Base-by-base conservation (phyloP, 331 rosid species). In the Malus hybrid region DNA sequence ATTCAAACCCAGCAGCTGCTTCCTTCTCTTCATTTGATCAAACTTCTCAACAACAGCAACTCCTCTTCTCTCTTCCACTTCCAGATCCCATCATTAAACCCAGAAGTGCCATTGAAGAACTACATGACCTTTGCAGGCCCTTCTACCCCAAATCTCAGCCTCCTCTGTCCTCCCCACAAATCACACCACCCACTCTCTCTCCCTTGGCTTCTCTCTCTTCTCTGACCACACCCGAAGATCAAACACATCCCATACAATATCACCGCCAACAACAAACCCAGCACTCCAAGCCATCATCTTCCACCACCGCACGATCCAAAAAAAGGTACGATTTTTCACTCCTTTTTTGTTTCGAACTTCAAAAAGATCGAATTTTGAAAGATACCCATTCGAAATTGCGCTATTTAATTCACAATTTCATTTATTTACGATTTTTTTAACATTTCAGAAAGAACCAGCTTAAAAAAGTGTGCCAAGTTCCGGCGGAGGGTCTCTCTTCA, bases 121-220 rank as follows among this genome's bases (percentile, higher is more conserved):
- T 95, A 77, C 92, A 92, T 52, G 91, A 92, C 30, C 96, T 95
- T 66, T 95, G 78, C 86, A 92, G 89, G 82, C 98, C 98, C 61
- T 89, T 95, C 84, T 84, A 88, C 78, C 44, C 84, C 77, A 89
- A 87, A 86, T 65, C 96, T 19, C 82, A 80, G 9, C 77, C 85
- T 61, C 78, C 71, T 72, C 7, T 75, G 11, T 66, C 53, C 6
- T 33, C 53, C 4, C 29, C 85, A 14, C 86, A 81, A 78, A 55
- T 39, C 39, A 63, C 82, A 20, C 84, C 82, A 28, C 44, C 22
- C 22, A 14, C 6, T 56, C 34, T 57, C 78, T 68, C 72, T 70
- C 76, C 78, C 7, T 48, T 69, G 32, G 9, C 52, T 65, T 83
- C 86, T 20, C 66, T 72, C 13, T 66, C 81, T 29, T 39, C 63